Evolutionary conservation across 176 grass and related monocot species (phyloP).

Genomic region (Secale cereale): DNA sequence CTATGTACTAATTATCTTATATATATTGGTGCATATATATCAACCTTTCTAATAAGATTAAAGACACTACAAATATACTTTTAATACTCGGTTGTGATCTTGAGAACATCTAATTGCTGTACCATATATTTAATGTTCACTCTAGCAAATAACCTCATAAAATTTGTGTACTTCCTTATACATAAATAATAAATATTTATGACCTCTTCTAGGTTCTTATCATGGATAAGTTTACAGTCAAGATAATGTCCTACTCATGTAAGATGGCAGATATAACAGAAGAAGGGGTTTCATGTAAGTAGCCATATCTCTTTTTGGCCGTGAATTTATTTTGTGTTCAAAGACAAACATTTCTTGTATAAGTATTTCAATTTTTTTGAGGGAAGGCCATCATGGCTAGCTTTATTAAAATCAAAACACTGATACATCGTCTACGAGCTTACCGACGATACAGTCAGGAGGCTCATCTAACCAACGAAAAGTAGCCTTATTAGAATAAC

Average conservation of each 20-base stretch:
- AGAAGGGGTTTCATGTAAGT: slow-evolving; percentile 99
- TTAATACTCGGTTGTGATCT: slow-evolving; percentile 8
- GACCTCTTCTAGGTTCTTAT: slow-evolving; percentile 76
- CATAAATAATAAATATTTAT: slow-evolving; percentile 37
- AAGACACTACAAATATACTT: background rate
- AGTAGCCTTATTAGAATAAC: too few relatives aligned
- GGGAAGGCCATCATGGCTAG: too few relatives aligned
- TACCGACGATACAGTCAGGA: too few relatives aligned
- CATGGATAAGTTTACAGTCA: slow-evolving; percentile 97
- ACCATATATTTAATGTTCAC: slow-evolving; percentile 4
- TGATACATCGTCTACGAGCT: too few relatives aligned
- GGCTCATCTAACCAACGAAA: too few relatives aligned
- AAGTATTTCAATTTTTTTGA: too few relatives aligned
- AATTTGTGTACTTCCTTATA: slow-evolving; percentile 2
- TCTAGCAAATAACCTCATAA: slow-evolving; percentile 4
- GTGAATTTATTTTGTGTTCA: background rate
- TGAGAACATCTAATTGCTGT: background rate
- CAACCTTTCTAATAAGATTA: background rate
- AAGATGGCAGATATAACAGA: slow-evolving; percentile 99
- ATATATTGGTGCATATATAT: slow-evolving; percentile 13
- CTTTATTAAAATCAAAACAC: too few relatives aligned
- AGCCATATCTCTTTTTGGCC: background rate
- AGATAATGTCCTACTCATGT: slow-evolving; percentile 92
- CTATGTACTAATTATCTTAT: background rate
- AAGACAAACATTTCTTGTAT: background rate